Evolutionary conservation across 129 eudicot genomes (phyloP), one percentile per base, ranked within the genome.

Genomic region (Pseudognaphalium luteoalbum): DNA sequence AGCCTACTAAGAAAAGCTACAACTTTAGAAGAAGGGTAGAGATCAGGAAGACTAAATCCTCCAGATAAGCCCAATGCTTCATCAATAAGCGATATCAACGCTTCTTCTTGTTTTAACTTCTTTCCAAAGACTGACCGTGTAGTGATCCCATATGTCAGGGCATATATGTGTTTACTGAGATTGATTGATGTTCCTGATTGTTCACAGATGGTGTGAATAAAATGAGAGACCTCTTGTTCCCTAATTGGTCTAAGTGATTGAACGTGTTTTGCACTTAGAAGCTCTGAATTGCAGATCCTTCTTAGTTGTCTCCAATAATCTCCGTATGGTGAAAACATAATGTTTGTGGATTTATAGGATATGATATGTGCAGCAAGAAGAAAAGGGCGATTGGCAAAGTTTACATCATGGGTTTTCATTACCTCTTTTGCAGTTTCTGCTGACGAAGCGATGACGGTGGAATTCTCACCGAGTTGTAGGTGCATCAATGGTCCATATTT

Each of bases 251-350:
- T 44, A 22, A 82, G 81, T 17, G 79, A 72, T 9, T 82, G 79
- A 69, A 82, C 82, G 5, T 78, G 85, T 4, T 77, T 82, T 22
- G 82, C 70, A 56, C 82, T 82, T 66, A 77, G 58, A 60, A 82
- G 85, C 65, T 82, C 85, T 1, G 81, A 41, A n/a, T 71, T 77
- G 66, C 85, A 82, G n/a, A 82, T 82, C 82, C 78, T 77, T 17
- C 85, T 76, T 4, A 82, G 79, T 41, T 82, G 85, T 33, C 82
- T 72, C 85, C 85, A 82, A 34, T 82, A 82, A 19, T 35, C 75
- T 10, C 85, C 85, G 25, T 82, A 77, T 0, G 85, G 76, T 5
- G 85, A 82, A 72, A 72, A 77, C 78, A 72, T 77, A 14, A 82
- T 77, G 54, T 82, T 82, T 57, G 82, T 66, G 70, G 85, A 65